These are phyloP conservation scores for Sporothrix humicola DNA, from an alignment of 2,329 filamentous ascomycete genomes.

Conservation along the genomic window DNA sequence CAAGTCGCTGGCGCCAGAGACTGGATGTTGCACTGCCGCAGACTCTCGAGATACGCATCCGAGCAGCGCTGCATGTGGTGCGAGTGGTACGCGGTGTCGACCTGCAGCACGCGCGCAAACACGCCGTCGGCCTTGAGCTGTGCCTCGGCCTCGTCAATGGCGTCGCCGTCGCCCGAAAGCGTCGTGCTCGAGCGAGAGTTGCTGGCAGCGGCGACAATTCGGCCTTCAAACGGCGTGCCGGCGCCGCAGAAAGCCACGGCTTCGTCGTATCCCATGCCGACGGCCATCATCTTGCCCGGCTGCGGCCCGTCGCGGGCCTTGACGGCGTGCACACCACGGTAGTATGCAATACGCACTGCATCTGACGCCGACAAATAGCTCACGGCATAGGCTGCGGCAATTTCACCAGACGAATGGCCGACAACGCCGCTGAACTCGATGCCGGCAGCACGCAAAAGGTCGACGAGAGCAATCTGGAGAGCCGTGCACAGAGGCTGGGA, in stretches of 20 bases:
- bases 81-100: slow-evolving; percentile 58
- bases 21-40: slow-evolving; percentile 43
- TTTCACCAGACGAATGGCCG: slow-evolving; percentile 53
- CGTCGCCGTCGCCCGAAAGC: slow-evolving; percentile 46
- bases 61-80: slow-evolving; percentile 52
- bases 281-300: slow-evolving; percentile 47
- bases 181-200: slow-evolving; percentile 46
- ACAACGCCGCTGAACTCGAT: slow-evolving; percentile 45
- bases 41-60: slow-evolving; percentile 44
- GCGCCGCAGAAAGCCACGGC: slow-evolving; percentile 41
- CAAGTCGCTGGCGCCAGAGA: slow-evolving; percentile 30
- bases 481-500: slow-evolving; percentile 61
- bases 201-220: slow-evolving; percentile 43
- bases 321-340: slow-evolving; percentile 48
- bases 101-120: slow-evolving; percentile 47
- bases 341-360: slow-evolving; percentile 50
- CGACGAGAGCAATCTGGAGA: slow-evolving; percentile 54
- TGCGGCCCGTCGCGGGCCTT: slow-evolving; percentile 38
- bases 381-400: slow-evolving; percentile 52
- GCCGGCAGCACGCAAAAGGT: slow-evolving; percentile 42
- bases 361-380: slow-evolving; percentile 46
- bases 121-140: slow-evolving; percentile 40
- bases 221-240: slow-evolving; percentile 39
- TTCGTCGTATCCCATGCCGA: slow-evolving; percentile 42
- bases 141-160: slow-evolving; percentile 40